These are phyloP conservation scores for Hyaloscypha variabilis DNA, from an alignment of 495 filamentous ascomycete species.

Conservation along the genomic window DNA sequence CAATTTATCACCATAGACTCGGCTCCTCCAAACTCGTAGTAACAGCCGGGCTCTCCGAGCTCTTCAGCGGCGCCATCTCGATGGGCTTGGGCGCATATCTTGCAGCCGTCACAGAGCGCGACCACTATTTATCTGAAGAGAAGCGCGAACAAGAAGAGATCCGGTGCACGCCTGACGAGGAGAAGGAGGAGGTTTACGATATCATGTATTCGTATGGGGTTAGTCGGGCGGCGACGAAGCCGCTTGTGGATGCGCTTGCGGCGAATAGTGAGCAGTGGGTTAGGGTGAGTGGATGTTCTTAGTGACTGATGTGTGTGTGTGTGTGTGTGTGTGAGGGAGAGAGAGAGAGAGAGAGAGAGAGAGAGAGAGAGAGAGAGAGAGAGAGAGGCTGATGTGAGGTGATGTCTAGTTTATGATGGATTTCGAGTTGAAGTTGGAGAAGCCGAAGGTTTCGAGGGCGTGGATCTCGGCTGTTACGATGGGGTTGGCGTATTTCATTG, in stretches of 20 bases:
- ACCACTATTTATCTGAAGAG: slow-evolving; percentile 50
- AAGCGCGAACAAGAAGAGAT: slow-evolving; percentile 45
- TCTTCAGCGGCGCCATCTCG: slow-evolving; percentile 64
- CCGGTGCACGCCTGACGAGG: slow-evolving; percentile 38
- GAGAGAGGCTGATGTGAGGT: neutral
- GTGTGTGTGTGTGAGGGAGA: too few species aligned
- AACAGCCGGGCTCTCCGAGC: slow-evolving; percentile 69
- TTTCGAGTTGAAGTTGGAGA: slow-evolving; percentile 50
- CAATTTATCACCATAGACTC: too few species aligned
- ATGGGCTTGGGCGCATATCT: slow-evolving; percentile 71
- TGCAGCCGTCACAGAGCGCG: slow-evolving; percentile 48
- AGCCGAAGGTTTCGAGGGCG: slow-evolving; percentile 43
- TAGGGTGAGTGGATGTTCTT: neutral
- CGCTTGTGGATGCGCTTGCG: neutral
- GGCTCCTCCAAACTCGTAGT: slow-evolving; percentile 62
- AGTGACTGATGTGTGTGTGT: too few species aligned
- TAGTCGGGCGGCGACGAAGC: neutral
- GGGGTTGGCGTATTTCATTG: slow-evolving; percentile 55
- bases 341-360: too few species aligned
- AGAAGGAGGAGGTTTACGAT: slow-evolving; percentile 45
- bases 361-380: too few species aligned
- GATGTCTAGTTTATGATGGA: slow-evolving; percentile 58
- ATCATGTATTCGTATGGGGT: slow-evolving; percentile 32
- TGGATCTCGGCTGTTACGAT: slow-evolving; percentile 53
- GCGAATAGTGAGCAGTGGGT: neutral